Evolutionary conservation across 2,329 filamentous ascomycete species (phyloP).

Genomic region (Lasiodiplodia theobromae): DNA sequence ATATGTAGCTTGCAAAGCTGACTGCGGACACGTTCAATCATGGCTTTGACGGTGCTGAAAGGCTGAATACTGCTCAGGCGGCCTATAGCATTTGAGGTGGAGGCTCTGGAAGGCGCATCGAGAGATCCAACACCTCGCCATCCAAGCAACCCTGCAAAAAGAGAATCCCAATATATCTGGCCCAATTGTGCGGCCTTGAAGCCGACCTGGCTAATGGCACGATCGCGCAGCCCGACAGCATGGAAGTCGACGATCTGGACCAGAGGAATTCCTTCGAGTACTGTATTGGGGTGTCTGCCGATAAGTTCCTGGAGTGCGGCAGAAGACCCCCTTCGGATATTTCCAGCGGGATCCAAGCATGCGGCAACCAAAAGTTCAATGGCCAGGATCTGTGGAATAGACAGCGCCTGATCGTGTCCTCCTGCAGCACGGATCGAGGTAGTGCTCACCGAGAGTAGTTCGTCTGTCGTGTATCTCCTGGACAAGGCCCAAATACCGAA

Average conservation of each 20-base stretch:
- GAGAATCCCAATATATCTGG: slow-evolving; percentile 68
- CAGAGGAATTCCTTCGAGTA: slow-evolving; percentile 80
- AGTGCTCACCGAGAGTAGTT: slow-evolving; percentile 70
- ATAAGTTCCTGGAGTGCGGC: slow-evolving; percentile 94
- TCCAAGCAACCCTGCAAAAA: slow-evolving; percentile 74
- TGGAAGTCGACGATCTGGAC: slow-evolving; percentile 95
- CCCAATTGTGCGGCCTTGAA: slow-evolving; percentile 72
- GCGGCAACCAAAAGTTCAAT: slow-evolving; percentile 82
- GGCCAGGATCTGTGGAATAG: slow-evolving; percentile 77
- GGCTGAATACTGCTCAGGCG: slow-evolving; percentile 54
- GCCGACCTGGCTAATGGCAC: slow-evolving; percentile 81
- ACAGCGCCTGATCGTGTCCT: slow-evolving; percentile 42
- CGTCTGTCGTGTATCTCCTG: slow-evolving; percentile 80
- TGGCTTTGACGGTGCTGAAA: slow-evolving; percentile 47
- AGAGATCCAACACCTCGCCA: slow-evolving; percentile 90
- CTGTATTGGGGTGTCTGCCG: slow-evolving; percentile 86
- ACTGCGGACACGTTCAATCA: slow-evolving; percentile 50
- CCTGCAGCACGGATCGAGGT: slow-evolving; percentile 52
- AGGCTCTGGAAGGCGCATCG: slow-evolving; percentile 75
- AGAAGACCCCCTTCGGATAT: slow-evolving; percentile 90
- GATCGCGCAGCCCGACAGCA: slow-evolving; percentile 83
- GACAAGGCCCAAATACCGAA: slow-evolving; percentile 96
- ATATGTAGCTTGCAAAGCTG: slow-evolving; percentile 57
- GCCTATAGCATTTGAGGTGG: slow-evolving; percentile 75
- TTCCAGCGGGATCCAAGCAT: slow-evolving; percentile 87